Conservation (phyloP, 2,329 filamentous ascomycete genomes). For the Westerdykella ornata region DNA sequence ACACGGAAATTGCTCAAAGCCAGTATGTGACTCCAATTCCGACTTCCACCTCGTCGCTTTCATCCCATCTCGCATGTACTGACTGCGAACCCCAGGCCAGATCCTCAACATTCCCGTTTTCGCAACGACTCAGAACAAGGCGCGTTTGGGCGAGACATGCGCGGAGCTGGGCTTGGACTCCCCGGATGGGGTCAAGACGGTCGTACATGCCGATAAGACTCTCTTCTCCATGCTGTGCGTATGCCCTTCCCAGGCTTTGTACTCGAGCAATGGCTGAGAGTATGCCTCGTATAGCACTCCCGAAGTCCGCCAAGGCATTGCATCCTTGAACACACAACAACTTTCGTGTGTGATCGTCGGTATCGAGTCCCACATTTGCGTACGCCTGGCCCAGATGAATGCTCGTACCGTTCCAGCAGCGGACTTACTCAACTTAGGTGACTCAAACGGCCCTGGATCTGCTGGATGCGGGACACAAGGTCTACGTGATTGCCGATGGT, state of each 20-base stretch:
- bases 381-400: constrained; percentile 48
- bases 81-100: constrained; percentile 32
- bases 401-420: neutral
- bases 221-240: constrained; percentile 71
- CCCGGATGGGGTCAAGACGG: constrained; percentile 46
- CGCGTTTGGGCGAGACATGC: constrained; percentile 74
- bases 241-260: neutral
- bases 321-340: constrained; percentile 25
- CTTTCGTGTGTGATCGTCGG: constrained; percentile 66
- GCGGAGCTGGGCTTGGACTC: constrained; percentile 56
- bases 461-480: constrained; percentile 64
- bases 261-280: neutral
- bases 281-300: constrained; percentile 46
- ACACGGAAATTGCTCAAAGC: constrained; percentile 49
- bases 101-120: constrained; percentile 70
- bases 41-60: constrained; percentile 35
- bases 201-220: constrained; percentile 72
- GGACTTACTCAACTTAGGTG: neutral
- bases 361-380: constrained; percentile 90
- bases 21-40: constrained; percentile 26
- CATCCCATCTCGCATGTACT: constrained; percentile 38
- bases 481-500: constrained; percentile 83
- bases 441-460: constrained; percentile 60
- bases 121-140: constrained; percentile 76
- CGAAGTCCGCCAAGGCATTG: constrained; percentile 48